Evolutionary conservation across 371 early-diverging fungal species (phyloP).

Genomic region (Syncephalis fuscata): DNA sequence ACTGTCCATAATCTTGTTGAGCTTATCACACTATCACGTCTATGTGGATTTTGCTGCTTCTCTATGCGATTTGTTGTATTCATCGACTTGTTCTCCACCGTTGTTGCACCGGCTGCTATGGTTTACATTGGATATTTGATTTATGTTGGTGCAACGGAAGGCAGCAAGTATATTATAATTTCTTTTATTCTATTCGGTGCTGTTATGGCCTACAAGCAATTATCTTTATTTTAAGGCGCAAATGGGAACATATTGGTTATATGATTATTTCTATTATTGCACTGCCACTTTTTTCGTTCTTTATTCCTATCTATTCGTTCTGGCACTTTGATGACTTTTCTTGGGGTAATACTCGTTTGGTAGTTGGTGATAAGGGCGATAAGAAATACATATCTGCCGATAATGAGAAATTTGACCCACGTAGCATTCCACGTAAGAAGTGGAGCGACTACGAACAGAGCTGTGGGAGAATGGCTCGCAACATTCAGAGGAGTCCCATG

Average conservation of each 20-base stretch:
- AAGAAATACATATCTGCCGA: conserved; percentile 46
- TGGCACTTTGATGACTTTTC: conserved; percentile 97
- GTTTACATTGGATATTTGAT: conserved; percentile 66
- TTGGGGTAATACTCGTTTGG: conserved; percentile 93
- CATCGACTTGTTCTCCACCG: conserved; percentile 81
- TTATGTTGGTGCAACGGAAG: conserved; percentile 31
- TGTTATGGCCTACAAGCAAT: conserved; percentile 74
- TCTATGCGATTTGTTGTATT: conserved; percentile 94
- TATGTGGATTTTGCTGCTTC: conserved; percentile 96
- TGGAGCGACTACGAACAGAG: conserved; percentile 79
- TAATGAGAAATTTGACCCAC: conserved; percentile 69
- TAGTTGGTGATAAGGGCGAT: conserved; percentile 42
- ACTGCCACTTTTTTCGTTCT: conserved; percentile 69
- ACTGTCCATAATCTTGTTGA: conserved; percentile 96
- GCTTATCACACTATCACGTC: conserved; percentile 62
- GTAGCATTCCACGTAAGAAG: conserved; percentile 69
- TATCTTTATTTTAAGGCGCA: conserved; percentile 67
- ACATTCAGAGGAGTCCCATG: conserved; percentile 28
- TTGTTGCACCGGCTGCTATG: conserved; percentile 83
- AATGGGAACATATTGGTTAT: conserved; percentile 94
- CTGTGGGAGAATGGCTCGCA: conserved; percentile 49
- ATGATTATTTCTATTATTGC: conserved; percentile 85
- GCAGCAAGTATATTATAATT: conserved; percentile 29
- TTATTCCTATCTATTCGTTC: conserved; percentile 74
- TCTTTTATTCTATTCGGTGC: conserved; percentile 47